phyloP scores from a whole-genome alignment of 2,329 filamentous ascomycete genomes.

The Diplodia scrobiculata region DNA sequence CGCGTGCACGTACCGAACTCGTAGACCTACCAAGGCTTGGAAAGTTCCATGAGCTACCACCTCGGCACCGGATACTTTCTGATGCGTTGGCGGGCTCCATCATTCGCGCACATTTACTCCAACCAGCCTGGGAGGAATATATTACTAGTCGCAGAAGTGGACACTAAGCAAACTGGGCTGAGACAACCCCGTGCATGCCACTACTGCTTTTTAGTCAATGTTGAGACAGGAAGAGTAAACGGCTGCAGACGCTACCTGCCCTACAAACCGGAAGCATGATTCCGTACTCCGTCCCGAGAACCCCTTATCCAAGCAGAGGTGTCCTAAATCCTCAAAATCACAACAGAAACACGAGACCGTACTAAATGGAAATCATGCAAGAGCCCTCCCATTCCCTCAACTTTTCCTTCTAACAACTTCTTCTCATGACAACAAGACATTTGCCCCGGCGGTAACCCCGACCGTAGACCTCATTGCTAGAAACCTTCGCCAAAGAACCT shows the following conservation, averaged over 20 bases:
- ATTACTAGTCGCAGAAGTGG: slow-evolving; percentile 5
- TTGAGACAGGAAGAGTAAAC: slow-evolving; percentile 8
- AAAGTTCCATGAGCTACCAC: not conserved
- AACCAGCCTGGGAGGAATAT: not conserved
- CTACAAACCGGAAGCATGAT: slow-evolving; percentile 7
- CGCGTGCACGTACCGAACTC: too few relatives aligned
- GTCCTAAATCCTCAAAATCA: slow-evolving; percentile 5
- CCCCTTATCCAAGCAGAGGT: slow-evolving; percentile 16
- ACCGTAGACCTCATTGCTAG: slow-evolving; percentile 1
- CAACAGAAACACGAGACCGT: slow-evolving; percentile 4
- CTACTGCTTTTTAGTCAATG: slow-evolving; percentile 1
- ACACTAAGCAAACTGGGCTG: not conserved
- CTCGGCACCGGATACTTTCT: slow-evolving; percentile 4
- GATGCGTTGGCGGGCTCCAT: not conserved
- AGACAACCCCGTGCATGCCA: slow-evolving; percentile 11
- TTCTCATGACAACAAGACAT: not conserved
- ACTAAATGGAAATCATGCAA: slow-evolving; percentile 1
- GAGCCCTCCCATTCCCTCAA: not conserved
- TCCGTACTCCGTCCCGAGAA: slow-evolving; percentile 17
- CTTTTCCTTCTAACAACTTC: not conserved
- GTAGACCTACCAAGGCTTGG: not conserved
- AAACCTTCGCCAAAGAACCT: slow-evolving; percentile 68
- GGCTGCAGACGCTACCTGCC: slow-evolving; percentile 1
- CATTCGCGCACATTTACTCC: not conserved
- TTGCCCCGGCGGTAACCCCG: too few relatives aligned